Base-by-base conservation (phyloP, 257 asterid genomes). In the Gynochthodes officinalis region DNA sequence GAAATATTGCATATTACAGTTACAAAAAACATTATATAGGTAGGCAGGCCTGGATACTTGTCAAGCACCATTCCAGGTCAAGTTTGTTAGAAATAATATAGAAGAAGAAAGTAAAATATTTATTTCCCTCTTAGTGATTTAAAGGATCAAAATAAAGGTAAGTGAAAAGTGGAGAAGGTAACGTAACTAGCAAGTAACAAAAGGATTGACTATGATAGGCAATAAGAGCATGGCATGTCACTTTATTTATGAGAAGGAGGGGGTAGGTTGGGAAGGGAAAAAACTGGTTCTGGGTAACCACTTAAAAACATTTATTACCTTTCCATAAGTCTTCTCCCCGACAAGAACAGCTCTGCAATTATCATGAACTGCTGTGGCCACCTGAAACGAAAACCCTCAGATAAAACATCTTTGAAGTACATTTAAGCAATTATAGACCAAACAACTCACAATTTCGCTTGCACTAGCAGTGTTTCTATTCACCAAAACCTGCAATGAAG, bases 321-420 rank as follows among this genome's bases (percentile, higher is more conserved):
- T 95, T 73, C 99, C 99, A 61, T 87, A 95, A 28, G 99, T 95
- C 88, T 88, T 89, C 57, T 95, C 98, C 67, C 99, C 99, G 63
- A 91, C 99, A 75, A 95, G 98, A 78, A 90, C 92, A 72, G 99
- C 99, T 87, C 86, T 86, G 72, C 99, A 95, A 83, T 95, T 95
- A 83, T 95, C 99, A 72, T 95, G 99, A 86, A 95, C 97, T 50
- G 99, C 99, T 58, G 98, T 91, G 72, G 97, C 99, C 73, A 95
- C 99, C 99, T 95, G 91, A 79, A 83, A 76, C 65, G 73, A 64
- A 19, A 72, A 81, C 72, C 68, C 60, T 16, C 43, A 15, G 37
- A 78, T 32, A 71, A 63, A 72, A 63, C 30, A 76, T 19, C 33
- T 44, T 7, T 10, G 11, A 16, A 60, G 12, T 66, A 74, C 52